phyloP scores from a whole-genome alignment of 2,329 filamentous ascomycete genomes.

The Lomentospora prolificans region DNA sequence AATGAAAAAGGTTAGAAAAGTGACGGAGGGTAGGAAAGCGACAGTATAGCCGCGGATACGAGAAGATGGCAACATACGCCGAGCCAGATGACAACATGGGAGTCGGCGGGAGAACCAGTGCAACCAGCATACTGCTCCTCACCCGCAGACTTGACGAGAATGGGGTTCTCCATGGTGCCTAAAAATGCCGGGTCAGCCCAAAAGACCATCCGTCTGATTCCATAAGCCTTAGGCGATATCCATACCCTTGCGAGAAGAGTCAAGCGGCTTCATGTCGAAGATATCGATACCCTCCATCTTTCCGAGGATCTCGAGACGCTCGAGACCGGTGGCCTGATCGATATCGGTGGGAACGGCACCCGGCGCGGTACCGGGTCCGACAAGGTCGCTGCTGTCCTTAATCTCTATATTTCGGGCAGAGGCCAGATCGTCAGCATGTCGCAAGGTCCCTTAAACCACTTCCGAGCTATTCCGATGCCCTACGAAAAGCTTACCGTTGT shows the following conservation, averaged over 20 bases:
- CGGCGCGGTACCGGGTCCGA: constrained; percentile 69
- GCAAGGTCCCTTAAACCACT: not conserved
- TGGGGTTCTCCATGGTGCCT: constrained; percentile 86
- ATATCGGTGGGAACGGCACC: constrained; percentile 88
- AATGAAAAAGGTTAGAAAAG: not conserved
- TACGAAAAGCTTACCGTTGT: constrained; percentile 35
- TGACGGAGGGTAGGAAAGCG: too few species aligned
- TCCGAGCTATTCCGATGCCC: constrained; percentile 11
- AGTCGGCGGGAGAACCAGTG: constrained; percentile 89
- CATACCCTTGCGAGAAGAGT: constrained; percentile 75
- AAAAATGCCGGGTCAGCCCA: not conserved
- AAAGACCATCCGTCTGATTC: not conserved
- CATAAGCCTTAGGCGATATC: not conserved
- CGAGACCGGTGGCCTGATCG: constrained; percentile 92
- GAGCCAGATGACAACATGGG: constrained; percentile 84
- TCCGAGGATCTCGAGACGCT: constrained; percentile 96
- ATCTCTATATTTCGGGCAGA: constrained; percentile 54
- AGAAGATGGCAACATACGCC: constrained; percentile 70
- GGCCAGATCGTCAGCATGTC: constrained; percentile 14
- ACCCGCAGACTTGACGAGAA: constrained; percentile 81
- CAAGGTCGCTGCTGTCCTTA: constrained; percentile 69
- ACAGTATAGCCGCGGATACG: not conserved
- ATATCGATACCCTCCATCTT: constrained; percentile 98
- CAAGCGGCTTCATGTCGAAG: constrained; percentile 96
- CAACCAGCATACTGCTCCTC: constrained; percentile 96